A percentile compares a stretch with the other conserved stretches of the same genome.
Evolutionary conservation across 169 alveolate species (phyloP).

Genomic region (Cryptosporidium ryanae): DNA sequence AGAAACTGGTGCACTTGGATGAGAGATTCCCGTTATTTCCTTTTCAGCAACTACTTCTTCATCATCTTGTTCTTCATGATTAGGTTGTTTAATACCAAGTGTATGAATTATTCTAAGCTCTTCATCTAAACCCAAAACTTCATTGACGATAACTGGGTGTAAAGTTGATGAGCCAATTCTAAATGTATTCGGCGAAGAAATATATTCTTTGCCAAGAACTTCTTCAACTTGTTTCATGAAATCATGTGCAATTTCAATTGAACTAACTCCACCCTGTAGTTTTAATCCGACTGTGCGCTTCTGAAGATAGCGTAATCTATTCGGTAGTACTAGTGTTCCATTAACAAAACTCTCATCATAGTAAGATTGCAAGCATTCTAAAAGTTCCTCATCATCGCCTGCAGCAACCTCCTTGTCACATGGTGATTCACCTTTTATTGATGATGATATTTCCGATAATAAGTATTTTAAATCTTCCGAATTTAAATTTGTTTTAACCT

Average conservation of each 20-base stretch:
- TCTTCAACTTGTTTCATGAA: constrained; percentile 53
- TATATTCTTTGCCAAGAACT: constrained; percentile 34
- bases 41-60: constrained; percentile 16
- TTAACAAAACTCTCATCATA: constrained; percentile 60
- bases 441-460: constrained; percentile 8
- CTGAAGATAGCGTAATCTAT: constrained; percentile 56
- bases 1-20: constrained; percentile 60
- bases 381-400: constrained; percentile 63
- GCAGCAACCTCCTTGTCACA: constrained; percentile 75
- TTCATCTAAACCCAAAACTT: constrained; percentile 51
- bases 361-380: constrained; percentile 34
- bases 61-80: constrained; percentile 4
- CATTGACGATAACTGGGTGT: constrained; percentile 48
- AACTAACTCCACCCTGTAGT: constrained; percentile 72
- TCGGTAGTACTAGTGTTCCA: constrained; percentile 50
- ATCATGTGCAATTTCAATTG: constrained; percentile 35
- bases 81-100: constrained; percentile 36
- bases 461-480: constrained; percentile 29
- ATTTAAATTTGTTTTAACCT: constrained; percentile 5
- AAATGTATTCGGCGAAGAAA: constrained; percentile 62
- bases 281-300: constrained; percentile 52
- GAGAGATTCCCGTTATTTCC: constrained; percentile 48
- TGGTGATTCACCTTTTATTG: constrained; percentile 68
- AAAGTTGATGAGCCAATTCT: constrained; percentile 74
- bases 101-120: constrained; percentile 67